phyloP scores from a whole-genome alignment of 2,329 filamentous ascomycete species.

The Pseudocercospora macadamiae region DNA sequence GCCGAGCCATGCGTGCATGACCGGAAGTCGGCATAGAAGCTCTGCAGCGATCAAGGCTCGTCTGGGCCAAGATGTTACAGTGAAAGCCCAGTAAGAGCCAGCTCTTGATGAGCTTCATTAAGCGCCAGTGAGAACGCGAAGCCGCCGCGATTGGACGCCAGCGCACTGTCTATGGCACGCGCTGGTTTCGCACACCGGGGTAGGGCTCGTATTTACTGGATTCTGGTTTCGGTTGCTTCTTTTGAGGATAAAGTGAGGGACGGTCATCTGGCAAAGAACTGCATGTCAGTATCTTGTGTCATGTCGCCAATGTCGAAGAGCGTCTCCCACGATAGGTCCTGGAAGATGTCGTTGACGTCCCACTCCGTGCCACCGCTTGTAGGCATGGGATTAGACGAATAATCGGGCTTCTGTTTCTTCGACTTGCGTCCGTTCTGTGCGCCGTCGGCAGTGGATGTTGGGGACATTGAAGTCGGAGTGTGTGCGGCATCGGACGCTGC shows the following conservation, averaged over 20 bases:
- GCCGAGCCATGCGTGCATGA: no score
- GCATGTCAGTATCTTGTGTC: constrained; percentile 21
- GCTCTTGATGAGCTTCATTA: no score
- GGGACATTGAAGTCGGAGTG: constrained; percentile 12
- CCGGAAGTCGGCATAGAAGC: no score
- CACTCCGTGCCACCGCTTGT: constrained; percentile 11
- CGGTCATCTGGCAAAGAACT: constrained; percentile 15
- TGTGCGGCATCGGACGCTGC: constrained; percentile 2
- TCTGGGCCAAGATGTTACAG: no score
- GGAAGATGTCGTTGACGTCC: constrained; percentile 29
- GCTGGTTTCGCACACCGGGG: neutral
- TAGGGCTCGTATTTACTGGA: neutral
- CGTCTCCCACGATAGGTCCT: constrained; percentile 28
- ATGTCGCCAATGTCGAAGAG: constrained; percentile 27
- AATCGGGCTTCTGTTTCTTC: constrained; percentile 10
- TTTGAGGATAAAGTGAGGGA: neutral
- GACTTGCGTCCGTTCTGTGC: constrained; percentile 4
- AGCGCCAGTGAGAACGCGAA: no score
- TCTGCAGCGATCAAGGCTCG: no score
- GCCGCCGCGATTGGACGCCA: no score
- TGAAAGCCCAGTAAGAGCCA: no score
- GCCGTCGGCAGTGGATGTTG: constrained; percentile 8
- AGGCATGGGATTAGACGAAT: constrained; percentile 15
- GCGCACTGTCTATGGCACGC: no score
- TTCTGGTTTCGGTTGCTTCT: neutral